Percentiles rank a stretch among this genome's conserved stretches.
Conservation (phyloP, 1,284 basidiomycete genomes). For the Leccinum cinnamomeum region DNA sequence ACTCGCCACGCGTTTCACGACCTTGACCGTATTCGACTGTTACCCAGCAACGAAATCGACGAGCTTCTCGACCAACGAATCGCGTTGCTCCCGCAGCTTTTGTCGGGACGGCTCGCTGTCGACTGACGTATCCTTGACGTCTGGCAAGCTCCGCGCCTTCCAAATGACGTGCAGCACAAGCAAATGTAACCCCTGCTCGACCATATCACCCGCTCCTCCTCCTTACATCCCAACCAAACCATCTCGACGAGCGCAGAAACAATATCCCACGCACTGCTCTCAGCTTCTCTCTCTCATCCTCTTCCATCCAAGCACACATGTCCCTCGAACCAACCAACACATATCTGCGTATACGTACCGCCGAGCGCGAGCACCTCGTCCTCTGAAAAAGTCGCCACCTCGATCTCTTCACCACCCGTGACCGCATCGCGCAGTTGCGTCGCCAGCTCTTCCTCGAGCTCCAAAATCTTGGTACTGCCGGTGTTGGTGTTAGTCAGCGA, state of each 20-base stretch:
- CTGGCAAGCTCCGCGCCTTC: conserved; percentile 64
- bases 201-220: conserved; percentile 85
- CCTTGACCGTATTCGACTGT: conserved; percentile 78
- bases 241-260: conserved; percentile 80
- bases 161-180: conserved; percentile 83
- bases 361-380: conserved; percentile 78
- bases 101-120: conserved; percentile 59
- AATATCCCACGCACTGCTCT: conserved; percentile 87
- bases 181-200: conserved; percentile 78
- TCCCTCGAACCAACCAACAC: conserved; percentile 74
- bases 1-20: conserved; percentile 77
- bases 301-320: conserved; percentile 81
- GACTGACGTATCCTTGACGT: conserved; percentile 47
- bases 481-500: too few relatives aligned
- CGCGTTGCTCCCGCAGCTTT: conserved; percentile 58
- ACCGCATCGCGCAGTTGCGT: conserved; percentile 76
- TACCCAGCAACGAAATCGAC: conserved; percentile 81
- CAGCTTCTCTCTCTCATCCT: conserved; percentile 83
- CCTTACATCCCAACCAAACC: conserved; percentile 84
- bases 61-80: conserved; percentile 71
- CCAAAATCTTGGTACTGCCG: conserved; percentile 68
- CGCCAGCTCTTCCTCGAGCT: conserved; percentile 86
- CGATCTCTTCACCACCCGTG: conserved; percentile 80
- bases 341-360: conserved; percentile 73
- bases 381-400: conserved; percentile 78